phyloP scores from a whole-genome alignment of 441 rosid species.

The Capsella rubella region DNA sequence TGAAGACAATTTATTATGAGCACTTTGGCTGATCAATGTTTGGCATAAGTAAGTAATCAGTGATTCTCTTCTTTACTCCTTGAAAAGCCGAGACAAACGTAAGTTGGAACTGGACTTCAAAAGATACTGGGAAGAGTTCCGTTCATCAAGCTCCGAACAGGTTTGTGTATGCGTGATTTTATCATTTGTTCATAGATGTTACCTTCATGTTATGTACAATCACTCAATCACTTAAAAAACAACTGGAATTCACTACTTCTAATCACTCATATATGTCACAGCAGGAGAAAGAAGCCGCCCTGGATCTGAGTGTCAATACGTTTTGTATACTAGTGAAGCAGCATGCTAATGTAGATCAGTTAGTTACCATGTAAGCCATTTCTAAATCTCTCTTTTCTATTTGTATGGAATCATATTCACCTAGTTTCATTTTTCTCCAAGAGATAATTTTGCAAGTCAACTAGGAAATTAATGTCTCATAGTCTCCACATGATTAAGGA shows the following conservation, averaged over 20 bases:
- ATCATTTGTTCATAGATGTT: not conserved
- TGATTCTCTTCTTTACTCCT: slow-evolving; percentile 24
- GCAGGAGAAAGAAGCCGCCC: slow-evolving; percentile 99
- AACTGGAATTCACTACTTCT: slow-evolving; percentile 38
- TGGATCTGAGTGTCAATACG: slow-evolving; percentile 81
- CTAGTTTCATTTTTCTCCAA: slow-evolving; percentile 13
- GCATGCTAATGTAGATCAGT: slow-evolving; percentile 89
- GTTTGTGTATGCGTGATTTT: slow-evolving; percentile 44
- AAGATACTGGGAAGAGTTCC: slow-evolving; percentile 98
- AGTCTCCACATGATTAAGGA: slow-evolving; percentile 25
- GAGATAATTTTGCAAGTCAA: slow-evolving; percentile 10
- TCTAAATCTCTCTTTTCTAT: slow-evolving; percentile 13
- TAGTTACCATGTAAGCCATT: slow-evolving; percentile 83
- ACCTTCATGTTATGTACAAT: slow-evolving; percentile 1
- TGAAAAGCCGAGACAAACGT: slow-evolving; percentile 68
- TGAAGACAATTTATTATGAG: slow-evolving; percentile 3
- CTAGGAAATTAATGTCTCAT: slow-evolving; percentile 3
- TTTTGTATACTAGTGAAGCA: slow-evolving; percentile 99
- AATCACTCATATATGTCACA: slow-evolving; percentile 44
- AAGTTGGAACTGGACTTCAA: slow-evolving; percentile 97
- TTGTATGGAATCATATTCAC: not conserved
- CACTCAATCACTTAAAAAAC: not conserved
- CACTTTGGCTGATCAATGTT: slow-evolving; percentile 18
- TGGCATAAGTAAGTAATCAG: slow-evolving; percentile 23
- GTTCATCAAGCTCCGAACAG: slow-evolving; percentile 97